phyloP scores from a whole-genome alignment of 768 basidiomycete species.

The Macrocybe gigantea region DNA sequence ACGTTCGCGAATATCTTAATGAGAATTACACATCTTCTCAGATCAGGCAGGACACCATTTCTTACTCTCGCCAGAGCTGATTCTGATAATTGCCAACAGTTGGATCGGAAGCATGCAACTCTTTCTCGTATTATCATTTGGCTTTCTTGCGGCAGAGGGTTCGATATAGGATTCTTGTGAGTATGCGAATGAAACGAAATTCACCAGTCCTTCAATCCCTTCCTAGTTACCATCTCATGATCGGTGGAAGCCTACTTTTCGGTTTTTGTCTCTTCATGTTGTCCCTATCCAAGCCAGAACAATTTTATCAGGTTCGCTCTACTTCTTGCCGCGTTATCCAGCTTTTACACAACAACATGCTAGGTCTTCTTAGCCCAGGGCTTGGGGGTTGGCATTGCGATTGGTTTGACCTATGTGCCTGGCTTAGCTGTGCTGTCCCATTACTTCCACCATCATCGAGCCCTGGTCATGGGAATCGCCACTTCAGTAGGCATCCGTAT shows the following conservation, averaged over 20 bases:
- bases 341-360: background rate
- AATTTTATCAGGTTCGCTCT: conserved; percentile 24
- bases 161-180: conserved; percentile 23
- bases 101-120: conserved; percentile 22
- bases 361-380: conserved; percentile 41
- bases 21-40: conserved; percentile 14
- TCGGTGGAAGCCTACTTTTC: conserved; percentile 10
- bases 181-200: background rate
- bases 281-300: conserved; percentile 22
- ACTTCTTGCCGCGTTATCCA: background rate
- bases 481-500: conserved; percentile 2
- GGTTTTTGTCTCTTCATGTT: conserved; percentile 16
- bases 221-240: conserved; percentile 12
- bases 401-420: conserved; percentile 41
- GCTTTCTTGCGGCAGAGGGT: conserved; percentile 20
- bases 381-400: conserved; percentile 37
- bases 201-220: background rate
- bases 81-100: conserved; percentile 5
- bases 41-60: conserved; percentile 12
- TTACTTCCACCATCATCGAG: conserved; percentile 38
- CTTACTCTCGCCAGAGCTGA: background rate
- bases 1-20: conserved; percentile 17
- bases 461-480: conserved; percentile 48
- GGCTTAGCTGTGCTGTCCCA: conserved; percentile 41
- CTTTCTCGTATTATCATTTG: conserved; percentile 16